Evolutionary conservation across 352 stramenopile genomes (phyloP), one percentile per base, ranked within the genome.

Genomic region (Aphanomyces stellatus): DNA sequence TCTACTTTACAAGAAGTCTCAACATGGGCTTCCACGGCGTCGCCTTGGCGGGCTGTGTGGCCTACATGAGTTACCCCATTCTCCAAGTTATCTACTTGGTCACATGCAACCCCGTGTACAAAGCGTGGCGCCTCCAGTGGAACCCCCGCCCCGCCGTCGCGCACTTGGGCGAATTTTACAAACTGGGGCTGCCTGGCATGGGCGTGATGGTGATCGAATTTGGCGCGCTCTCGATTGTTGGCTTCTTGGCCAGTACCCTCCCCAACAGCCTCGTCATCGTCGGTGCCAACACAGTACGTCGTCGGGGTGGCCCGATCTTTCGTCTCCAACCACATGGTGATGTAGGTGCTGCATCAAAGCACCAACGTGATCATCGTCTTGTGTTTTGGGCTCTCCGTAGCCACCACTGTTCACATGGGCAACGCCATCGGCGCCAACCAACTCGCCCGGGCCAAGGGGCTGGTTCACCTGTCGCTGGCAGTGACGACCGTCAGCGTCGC

Each of bases 1-100:
- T 90, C 70, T 80, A 81, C 43, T 64, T 95, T n/a, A 85, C 84
- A 31, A 82, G 88, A 72, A 76, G 91, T 69, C 78, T 87, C 53
- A 76, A 92, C 51, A 79, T 77, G 2, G 83, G 84, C 4, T 51
- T 88, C 0, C 40, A 91, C 27, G 85, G 83, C 17, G 87, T 82
- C 13, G 79, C 83, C 19, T 61, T 93, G 0, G 85, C 83, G 11
- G 73, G 78, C 35, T 81, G 74, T 3, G 40, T 91, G 24, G 80
- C 78, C 6, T 78, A 88, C 53, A 75, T 86, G 42, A 68, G 72
- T 6, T 62, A 90, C 19, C 70, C 84, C 6, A 48, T 88, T 49
- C 73, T 95, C n/a, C 69, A 93, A 22, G 41, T 72, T 27, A 27
- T 68, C 24, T 65, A 62, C 40, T 73, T 76, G 33, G 48, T 77